Evolutionary conservation across 768 basidiomycete genomes (phyloP).

Genomic region (Favolaschia claudopus): DNA sequence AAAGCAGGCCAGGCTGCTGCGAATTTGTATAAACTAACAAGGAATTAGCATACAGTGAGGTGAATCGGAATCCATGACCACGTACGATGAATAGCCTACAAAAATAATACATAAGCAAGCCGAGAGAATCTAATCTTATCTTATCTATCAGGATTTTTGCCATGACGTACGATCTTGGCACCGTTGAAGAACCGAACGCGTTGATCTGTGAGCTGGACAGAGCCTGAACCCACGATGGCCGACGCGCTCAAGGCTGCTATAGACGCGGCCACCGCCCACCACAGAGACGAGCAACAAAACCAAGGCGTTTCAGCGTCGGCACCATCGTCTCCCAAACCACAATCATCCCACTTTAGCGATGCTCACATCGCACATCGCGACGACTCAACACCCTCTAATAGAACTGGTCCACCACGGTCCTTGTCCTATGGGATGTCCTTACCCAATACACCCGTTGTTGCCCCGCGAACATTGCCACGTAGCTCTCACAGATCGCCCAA

Average conservation of each 20-base stretch:
- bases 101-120: too few relatives aligned
- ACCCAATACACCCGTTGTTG: constrained; percentile 47
- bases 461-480: constrained; percentile 35
- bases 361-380: constrained; percentile 34
- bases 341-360: not conserved
- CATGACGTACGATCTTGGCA: too few relatives aligned
- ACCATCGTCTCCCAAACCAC: constrained; percentile 1
- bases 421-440: constrained; percentile 70
- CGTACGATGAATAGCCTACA: too few relatives aligned
- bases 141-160: too few relatives aligned
- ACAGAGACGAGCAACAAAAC: constrained; percentile 2
- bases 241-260: not conserved
- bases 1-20: constrained; percentile 61
- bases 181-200: too few relatives aligned
- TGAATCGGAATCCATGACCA: too few relatives aligned
- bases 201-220: too few relatives aligned
- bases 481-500: constrained; percentile 35
- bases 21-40: constrained; percentile 2
- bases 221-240: not conserved
- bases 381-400: constrained; percentile 61
- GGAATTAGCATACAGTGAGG: too few relatives aligned
- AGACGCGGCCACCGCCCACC: constrained; percentile 18
- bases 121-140: too few relatives aligned
- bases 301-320: not conserved
- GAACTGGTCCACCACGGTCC: constrained; percentile 80